phyloP scores from a whole-genome alignment of 345 rosid species.

The Diplotaxis tenuifolia region DNA sequence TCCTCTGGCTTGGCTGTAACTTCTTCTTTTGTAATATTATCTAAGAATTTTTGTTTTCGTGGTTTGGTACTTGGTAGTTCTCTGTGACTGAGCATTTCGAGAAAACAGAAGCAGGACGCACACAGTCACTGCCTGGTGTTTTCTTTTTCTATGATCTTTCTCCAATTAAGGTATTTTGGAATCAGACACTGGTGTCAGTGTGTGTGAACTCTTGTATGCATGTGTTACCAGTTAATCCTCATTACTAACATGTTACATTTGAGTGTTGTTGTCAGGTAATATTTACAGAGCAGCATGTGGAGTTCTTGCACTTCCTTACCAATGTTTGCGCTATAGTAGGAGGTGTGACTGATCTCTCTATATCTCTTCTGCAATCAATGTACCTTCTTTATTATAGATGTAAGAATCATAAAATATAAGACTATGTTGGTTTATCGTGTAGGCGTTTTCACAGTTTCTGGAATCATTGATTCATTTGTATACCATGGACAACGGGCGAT shows the following conservation, averaged over 20 bases:
- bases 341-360: constrained; percentile 45
- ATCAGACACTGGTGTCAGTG: not conserved
- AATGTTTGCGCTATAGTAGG: constrained; percentile 73
- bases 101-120: constrained; percentile 42
- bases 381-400: not conserved
- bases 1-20: not conserved
- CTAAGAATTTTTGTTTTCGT: not conserved
- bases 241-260: not conserved
- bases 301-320: constrained; percentile 73
- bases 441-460: constrained; percentile 72
- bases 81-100: constrained; percentile 81
- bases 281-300: constrained; percentile 54
- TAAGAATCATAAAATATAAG: not conserved
- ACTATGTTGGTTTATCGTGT: not conserved
- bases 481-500: constrained; percentile 68
- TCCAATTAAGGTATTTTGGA: constrained; percentile 69
- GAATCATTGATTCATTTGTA: constrained; percentile 65
- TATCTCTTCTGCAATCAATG: not conserved
- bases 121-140: constrained; percentile 52
- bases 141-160: constrained; percentile 82
- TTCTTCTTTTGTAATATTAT: not conserved
- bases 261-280: constrained; percentile 52
- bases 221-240: not conserved
- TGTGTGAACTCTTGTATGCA: not conserved
- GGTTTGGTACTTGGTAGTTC: constrained; percentile 45